Base-by-base conservation (phyloP, 176 grass and related monocot species). In the Eremochloa ophiuroides region DNA sequence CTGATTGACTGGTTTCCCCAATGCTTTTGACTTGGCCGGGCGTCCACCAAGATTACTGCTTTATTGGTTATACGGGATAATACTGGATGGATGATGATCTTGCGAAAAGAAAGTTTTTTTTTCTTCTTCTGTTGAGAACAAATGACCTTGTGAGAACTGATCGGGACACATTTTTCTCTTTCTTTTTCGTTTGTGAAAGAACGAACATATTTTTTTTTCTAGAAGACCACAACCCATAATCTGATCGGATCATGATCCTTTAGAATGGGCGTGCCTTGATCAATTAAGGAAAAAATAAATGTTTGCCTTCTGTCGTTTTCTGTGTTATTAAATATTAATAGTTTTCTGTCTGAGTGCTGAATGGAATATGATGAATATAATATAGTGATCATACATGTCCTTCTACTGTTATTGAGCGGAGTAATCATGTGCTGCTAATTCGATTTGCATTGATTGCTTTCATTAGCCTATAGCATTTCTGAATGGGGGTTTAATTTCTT, bases 1-100 rank as follows among this genome's bases (percentile, higher is more conserved):
- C 10, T 43, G 51, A 51, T 26, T 55, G 44, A 51, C 28, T 73
- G 44, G 11, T 27, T 35, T 22, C 10, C 58, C 34, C 14, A 9
- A 8, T 39, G 40, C 29, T 71, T 69, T 80, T 89, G 46, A 74
- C 62, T 82, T 46, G 28, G 59, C 30, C 58, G 35, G 59, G 11
- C 7, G 20, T n/a, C n/a, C n/a, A 63, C 23, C 29, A 77, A 71
- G 26, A 9, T 59, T 33, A 34, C 17, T 81, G 33, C 73, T 78
- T 55, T 55, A 55, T 55, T 47, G 50, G 48, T 53, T 28, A 43
- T 15, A 37, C 6, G 0, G 5, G 3, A 37, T 51, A 51, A 53
- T 56, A 10, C 50, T n/a, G 22, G 22, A 22, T 72, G 14, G 26
- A 69, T 64, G 42, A 34, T 33, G 41, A 62, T 69, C 77, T 66